phyloP scores from a whole-genome alignment of 805 yeast species.

The Spathaspora arborariae region DNA sequence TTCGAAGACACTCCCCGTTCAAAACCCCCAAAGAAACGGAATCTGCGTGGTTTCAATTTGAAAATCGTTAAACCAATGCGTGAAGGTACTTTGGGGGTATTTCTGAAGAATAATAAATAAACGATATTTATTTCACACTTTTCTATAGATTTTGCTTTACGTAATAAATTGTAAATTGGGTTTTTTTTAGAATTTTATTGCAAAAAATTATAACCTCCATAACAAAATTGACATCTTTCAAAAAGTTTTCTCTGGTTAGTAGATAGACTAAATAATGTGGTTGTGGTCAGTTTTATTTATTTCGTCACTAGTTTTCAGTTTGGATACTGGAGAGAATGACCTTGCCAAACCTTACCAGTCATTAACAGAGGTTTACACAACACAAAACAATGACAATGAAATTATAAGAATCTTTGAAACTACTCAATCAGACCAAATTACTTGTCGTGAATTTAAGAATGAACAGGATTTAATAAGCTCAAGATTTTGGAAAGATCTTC shows the following conservation, averaged over 20 bases:
- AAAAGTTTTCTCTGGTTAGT: no score
- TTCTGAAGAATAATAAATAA: not conserved
- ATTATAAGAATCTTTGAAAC: not conserved
- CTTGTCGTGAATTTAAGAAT: not conserved
- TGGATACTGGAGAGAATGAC: not conserved
- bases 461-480: not conserved
- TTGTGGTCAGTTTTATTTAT: not conserved
- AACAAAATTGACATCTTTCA: no score
- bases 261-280: no score
- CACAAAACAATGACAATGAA: not conserved
- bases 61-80: conserved; percentile 8
- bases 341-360: not conserved
- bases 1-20: not conserved
- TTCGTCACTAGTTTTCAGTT: not conserved
- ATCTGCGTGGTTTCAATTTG: conserved; percentile 3
- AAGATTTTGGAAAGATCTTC: not conserved
- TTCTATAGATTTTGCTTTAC: not conserved
- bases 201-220: not conserved
- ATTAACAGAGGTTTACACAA: not conserved
- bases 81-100: not conserved
- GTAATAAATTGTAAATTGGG: not conserved
- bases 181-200: not conserved
- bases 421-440: not conserved
- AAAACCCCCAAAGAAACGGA: not conserved
- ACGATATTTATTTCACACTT: not conserved